Evolutionary conservation across 2,329 filamentous ascomycete species (phyloP).

Genomic region (Hypoxylon sp.): DNA sequence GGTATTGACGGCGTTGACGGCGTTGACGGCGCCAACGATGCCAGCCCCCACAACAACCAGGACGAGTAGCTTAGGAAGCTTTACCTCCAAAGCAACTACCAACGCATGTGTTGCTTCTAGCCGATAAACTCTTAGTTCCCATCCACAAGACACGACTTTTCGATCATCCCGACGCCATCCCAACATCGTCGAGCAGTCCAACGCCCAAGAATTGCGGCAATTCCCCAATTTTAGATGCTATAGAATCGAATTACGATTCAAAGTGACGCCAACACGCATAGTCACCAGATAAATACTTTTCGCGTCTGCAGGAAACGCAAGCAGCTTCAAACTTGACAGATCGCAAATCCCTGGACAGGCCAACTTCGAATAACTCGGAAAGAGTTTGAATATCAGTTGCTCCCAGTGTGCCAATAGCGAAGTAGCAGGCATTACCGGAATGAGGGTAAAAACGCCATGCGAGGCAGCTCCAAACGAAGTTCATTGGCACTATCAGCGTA

Average conservation of each 20-base stretch:
- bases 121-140: not conserved
- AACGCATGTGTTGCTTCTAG: not conserved
- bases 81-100: not conserved
- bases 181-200: not conserved
- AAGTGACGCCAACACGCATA: not conserved
- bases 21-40: not conserved
- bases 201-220: not conserved
- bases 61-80: not conserved
- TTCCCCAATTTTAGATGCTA: not conserved
- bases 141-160: slow-evolving; percentile 3
- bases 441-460: not conserved
- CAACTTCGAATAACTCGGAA: not conserved
- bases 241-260: not conserved
- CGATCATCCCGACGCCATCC: slow-evolving; percentile 7
- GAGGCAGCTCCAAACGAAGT: not conserved
- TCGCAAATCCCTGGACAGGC: not conserved
- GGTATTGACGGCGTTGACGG: not conserved
- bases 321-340: not conserved
- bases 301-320: not conserved
- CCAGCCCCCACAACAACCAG: not conserved
- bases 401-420: too few species aligned
- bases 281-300: not conserved
- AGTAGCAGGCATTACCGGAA: not conserved
- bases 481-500: not conserved
- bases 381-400: not conserved